phyloP scores from a whole-genome alignment of 2,329 filamentous ascomycete genomes.

The Xenoacremonium recifei region DNA sequence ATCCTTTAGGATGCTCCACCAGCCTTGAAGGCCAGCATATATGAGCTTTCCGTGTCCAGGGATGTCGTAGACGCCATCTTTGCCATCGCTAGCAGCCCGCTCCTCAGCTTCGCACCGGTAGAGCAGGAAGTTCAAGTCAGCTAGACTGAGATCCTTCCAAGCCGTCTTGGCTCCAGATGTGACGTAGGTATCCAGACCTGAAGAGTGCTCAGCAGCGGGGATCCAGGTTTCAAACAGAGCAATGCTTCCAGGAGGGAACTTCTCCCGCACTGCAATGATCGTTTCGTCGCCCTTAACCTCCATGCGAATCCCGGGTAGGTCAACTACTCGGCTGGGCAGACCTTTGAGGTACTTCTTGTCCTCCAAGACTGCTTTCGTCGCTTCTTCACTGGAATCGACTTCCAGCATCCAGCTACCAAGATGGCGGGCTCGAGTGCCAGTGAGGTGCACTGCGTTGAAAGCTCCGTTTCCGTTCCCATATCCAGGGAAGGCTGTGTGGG shows the following conservation, averaged over 20 bases:
- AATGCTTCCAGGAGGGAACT: conserved; percentile 91
- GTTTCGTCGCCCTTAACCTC: conserved; percentile 73
- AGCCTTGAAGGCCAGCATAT: conserved; percentile 96
- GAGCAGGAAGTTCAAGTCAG: conserved; percentile 87
- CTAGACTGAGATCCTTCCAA: conserved; percentile 70
- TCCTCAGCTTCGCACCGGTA: conserved; percentile 92
- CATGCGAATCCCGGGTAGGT: conserved; percentile 71
- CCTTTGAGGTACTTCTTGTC: conserved; percentile 75
- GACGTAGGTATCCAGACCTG: conserved; percentile 81
- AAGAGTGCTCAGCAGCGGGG: conserved; percentile 78
- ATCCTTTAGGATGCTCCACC: conserved; percentile 88
- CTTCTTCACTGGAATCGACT: conserved; percentile 74
- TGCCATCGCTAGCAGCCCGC: conserved; percentile 72
- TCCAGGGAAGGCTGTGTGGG: conserved; percentile 92
- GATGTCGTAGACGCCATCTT: conserved; percentile 86
- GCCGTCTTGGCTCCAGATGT: conserved; percentile 77
- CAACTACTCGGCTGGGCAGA: conserved; percentile 77
- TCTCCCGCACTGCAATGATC: conserved; percentile 74
- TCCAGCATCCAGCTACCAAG: conserved; percentile 92
- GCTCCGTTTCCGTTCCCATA: conserved; percentile 81
- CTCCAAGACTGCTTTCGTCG: conserved; percentile 59
- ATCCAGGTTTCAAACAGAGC: conserved; percentile 97
- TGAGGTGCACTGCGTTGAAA: conserved; percentile 75
- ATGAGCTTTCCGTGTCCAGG: conserved; percentile 82
- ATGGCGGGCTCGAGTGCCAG: conserved; percentile 80